Base-by-base conservation (phyloP, 352 stramenopile species). In the Blastocystis hominis region DNA sequence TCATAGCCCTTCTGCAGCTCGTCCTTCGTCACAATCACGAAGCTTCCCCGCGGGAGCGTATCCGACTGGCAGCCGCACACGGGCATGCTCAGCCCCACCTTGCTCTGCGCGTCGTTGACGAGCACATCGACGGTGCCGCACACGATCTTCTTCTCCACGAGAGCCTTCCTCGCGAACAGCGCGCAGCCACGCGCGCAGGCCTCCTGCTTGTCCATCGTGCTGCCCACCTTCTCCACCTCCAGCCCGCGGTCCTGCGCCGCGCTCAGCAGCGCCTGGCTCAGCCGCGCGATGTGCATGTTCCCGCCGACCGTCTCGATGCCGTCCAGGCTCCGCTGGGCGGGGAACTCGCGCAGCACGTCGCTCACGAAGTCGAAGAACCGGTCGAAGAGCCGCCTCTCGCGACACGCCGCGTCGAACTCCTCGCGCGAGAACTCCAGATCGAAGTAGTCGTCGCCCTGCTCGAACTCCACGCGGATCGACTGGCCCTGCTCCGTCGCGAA, bases 281-380 rank as follows among this genome's bases (percentile, higher is more conserved):
- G 30, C 30, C 34, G 46, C 30, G 72, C 50, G 38, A 64, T 84
- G 55, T 38, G 55, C 72, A 68, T 84, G 42, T n/a, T 64, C 17
- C 72, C 54, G 56, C 72, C 72, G 17, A 50, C 40, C 4, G 68
- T 66, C 50, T 69, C 47, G 1, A 84, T 53, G 4, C 1, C 30
- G 44, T 84, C 72, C 1, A 84, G 59, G 4, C 36, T 24, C n/a
- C n/a, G 9, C 15, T 84, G 44, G 17, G 20, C 54, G 3, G 30
- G 20, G 7, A 38, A 36, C 17, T 63, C 47, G 15, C 13, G 4
- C 36, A 84, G 34, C 47, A n/a, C 46, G 4, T 34, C 56, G 17
- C 66, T 68, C 56, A 84, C 72, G 36, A 84, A 68, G 50, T 84
- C 34, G 56, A 68, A 84, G 50, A 84, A 84, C 4, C 13, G 4